Evolutionary conservation across 2,329 filamentous ascomycete species (phyloP).

Genomic region (Malbranchea zuffiana): DNA sequence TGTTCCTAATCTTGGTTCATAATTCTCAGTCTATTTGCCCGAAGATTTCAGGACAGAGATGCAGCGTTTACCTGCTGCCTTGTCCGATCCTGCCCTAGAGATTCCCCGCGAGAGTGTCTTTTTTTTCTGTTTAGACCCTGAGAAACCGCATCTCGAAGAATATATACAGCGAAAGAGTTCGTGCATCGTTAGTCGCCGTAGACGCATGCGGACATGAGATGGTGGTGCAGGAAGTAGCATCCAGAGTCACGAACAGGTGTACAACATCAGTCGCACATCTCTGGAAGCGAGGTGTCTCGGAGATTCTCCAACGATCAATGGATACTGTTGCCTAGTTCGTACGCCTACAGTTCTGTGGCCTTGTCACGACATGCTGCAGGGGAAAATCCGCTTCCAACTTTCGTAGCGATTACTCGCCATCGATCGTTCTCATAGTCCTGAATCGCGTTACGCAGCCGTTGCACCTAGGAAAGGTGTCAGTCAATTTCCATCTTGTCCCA

Average conservation of each 20-base stretch:
- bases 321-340: not conserved
- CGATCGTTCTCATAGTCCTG: conserved; percentile 51
- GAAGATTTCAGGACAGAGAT: too few species aligned
- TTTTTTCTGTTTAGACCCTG: not conserved
- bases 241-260: conserved; percentile 11
- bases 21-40: too few species aligned
- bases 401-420: conserved; percentile 84
- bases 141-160: not conserved
- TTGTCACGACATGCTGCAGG: conserved; percentile 78
- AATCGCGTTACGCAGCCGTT: conserved; percentile 30
- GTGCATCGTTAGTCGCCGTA: not conserved
- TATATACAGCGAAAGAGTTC: not conserved
- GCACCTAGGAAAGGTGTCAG: conserved; percentile 21
- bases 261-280: conserved; percentile 13
- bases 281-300: conserved; percentile 6
- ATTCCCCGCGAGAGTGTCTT: not conserved
- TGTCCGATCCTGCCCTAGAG: too few species aligned
- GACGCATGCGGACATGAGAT: not conserved
- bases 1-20: too few species aligned
- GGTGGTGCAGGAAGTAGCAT: conserved; percentile 4
- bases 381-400: conserved; percentile 82
- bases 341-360: conserved; percentile 47
- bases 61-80: too few species aligned
- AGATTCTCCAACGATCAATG: conserved; percentile 2
- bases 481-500: not conserved